phyloP scores from a whole-genome alignment of 2,329 filamentous ascomycete species.

The Hysterium pulicare region DNA sequence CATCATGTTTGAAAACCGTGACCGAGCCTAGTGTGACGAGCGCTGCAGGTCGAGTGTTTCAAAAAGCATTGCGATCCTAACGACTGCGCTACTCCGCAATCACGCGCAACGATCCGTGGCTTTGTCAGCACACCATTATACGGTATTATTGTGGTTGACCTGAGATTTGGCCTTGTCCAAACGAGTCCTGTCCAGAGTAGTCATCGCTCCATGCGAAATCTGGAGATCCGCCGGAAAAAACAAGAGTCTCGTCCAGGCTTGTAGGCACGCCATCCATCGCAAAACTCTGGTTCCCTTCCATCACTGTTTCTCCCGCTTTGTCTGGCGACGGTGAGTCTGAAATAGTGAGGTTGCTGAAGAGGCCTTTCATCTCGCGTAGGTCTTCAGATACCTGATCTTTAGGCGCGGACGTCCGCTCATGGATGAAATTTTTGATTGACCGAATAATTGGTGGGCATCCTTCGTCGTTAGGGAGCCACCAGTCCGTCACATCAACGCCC shows the following conservation, averaged over 20 bases:
- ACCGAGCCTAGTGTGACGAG: background rate
- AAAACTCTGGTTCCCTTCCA: constrained; percentile 13
- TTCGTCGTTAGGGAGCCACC: constrained; percentile 88
- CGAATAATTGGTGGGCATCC: constrained; percentile 70
- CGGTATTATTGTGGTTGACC: background rate
- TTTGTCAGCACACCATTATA: too few relatives aligned
- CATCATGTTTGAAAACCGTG: background rate
- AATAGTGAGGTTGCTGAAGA: constrained; percentile 51
- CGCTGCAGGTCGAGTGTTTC: too few relatives aligned
- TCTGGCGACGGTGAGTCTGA: constrained; percentile 32
- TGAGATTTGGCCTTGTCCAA: too few relatives aligned
- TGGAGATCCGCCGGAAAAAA: constrained; percentile 22
- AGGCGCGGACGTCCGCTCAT: constrained; percentile 62
- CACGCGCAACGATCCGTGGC: too few relatives aligned
- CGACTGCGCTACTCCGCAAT: too few relatives aligned
- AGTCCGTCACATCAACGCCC: constrained; percentile 67
- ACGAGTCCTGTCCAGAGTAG: background rate
- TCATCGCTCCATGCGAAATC: constrained; percentile 24
- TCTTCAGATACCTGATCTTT: constrained; percentile 57
- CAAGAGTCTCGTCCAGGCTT: constrained; percentile 15
- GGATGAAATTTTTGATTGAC: constrained; percentile 75
- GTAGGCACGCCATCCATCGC: constrained; percentile 7
- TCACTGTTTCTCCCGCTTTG: constrained; percentile 23
- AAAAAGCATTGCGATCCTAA: too few relatives aligned
- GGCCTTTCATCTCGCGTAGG: constrained; percentile 69